Conservation (phyloP, 345 rosid genomes). For the Psidium friedrichsthalianum region DNA sequence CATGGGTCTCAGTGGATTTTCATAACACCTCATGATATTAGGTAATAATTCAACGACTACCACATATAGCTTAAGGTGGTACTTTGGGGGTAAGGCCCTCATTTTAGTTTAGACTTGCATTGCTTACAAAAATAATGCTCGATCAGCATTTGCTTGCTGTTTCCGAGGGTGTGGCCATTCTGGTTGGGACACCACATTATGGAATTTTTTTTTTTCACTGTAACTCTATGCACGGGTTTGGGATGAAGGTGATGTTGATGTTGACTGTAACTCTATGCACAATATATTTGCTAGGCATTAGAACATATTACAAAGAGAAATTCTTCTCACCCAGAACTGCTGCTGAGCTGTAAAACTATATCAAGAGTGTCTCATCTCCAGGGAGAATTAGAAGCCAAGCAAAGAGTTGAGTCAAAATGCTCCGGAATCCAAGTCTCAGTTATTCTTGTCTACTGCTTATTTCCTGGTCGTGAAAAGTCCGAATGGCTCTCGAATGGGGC, state of each 20-base stretch:
- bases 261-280: background rate
- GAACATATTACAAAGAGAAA: background rate
- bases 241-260: too few species aligned
- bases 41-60: slow-evolving; percentile 23
- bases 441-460: background rate
- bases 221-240: background rate
- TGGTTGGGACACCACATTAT: background rate
- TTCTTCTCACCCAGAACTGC: background rate
- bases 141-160: background rate
- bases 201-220: too few species aligned
- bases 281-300: background rate
- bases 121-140: background rate
- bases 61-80: background rate
- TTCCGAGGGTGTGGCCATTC: background rate
- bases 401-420: background rate
- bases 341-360: background rate
- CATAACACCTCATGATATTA: slow-evolving; percentile 96
- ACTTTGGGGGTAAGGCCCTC: background rate
- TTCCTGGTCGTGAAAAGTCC: background rate
- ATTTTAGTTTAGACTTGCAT: background rate
- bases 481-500: background rate
- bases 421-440: background rate
- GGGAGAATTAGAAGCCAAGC: background rate
- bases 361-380: background rate
- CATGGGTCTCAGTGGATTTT: slow-evolving; percentile 94